Percentiles rank a stretch among this genome's conserved stretches.
Evolutionary conservation across 345 rosid species (phyloP).

Genomic region (Eutrema japonicum): DNA sequence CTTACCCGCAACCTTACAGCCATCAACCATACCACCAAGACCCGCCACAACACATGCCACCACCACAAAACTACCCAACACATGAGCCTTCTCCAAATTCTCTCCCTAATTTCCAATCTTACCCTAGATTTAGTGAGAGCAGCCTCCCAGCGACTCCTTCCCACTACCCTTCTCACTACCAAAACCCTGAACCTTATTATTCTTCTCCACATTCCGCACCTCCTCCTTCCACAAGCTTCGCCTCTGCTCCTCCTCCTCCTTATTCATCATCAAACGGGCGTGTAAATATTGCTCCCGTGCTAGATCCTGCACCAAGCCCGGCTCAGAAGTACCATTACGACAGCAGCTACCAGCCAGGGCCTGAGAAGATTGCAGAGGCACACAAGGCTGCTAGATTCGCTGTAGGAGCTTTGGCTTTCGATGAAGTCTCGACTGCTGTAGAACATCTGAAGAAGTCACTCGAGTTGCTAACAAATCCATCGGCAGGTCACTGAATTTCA

Average conservation of each 20-base stretch:
- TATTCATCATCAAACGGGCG: slow-evolving; percentile 54
- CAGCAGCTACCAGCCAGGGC: slow-evolving; percentile 81
- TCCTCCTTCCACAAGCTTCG: slow-evolving; percentile 59
- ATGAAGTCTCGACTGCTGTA: slow-evolving; percentile 85
- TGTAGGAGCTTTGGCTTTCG: slow-evolving; percentile 95
- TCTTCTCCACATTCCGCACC: slow-evolving; percentile 54
- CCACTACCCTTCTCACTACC: slow-evolving; percentile 66
- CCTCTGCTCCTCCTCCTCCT: slow-evolving; percentile 52
- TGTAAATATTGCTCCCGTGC: slow-evolving; percentile 42
- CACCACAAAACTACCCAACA: slow-evolving; percentile 58
- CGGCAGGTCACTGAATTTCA: slow-evolving; percentile 37
- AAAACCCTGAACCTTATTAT: slow-evolving; percentile 69
- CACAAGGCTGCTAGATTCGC: slow-evolving; percentile 99
- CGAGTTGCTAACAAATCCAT: slow-evolving; percentile 60
- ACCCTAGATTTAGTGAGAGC: slow-evolving; percentile 82
- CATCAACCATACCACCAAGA: slow-evolving; percentile 66
- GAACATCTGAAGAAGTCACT: slow-evolving; percentile 81
- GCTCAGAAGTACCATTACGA: slow-evolving; percentile 66
- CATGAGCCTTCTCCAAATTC: slow-evolving; percentile 60
- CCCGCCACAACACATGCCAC: slow-evolving; percentile 58
- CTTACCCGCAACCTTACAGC: slow-evolving; percentile 59
- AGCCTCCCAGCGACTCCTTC: slow-evolving; percentile 73
- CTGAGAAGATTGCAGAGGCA: slow-evolving; percentile 89
- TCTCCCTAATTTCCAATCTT: slow-evolving; percentile 87
- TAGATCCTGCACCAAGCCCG: slow-evolving; percentile 53